Conservation (phyloP, 164 flowering plant genomes). For the Macadamia tetraphylla region DNA sequence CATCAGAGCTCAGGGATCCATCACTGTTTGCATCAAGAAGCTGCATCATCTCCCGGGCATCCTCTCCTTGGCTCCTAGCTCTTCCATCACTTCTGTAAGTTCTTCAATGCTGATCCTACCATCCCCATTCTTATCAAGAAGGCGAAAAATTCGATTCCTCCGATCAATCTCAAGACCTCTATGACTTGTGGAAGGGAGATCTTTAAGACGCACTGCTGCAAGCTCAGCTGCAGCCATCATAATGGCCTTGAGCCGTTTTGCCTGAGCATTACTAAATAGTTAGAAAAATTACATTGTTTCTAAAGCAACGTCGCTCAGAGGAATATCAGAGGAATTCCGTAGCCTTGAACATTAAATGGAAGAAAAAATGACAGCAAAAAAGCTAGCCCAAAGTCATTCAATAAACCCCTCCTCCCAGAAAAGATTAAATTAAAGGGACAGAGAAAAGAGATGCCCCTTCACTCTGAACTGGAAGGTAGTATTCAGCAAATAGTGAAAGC, state of each 20-base stretch:
- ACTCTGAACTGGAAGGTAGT: background rate
- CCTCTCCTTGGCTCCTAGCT: constrained; percentile 89
- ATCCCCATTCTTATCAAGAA: constrained; percentile 96
- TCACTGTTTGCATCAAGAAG: constrained; percentile 89
- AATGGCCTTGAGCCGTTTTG: constrained; percentile 79
- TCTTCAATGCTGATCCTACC: constrained; percentile 95
- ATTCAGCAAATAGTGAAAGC: no score
- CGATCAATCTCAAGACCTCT: constrained; percentile 38
- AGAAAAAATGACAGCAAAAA: no score
- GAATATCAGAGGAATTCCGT: no score
- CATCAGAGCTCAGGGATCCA: constrained; percentile 92
- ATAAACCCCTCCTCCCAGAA: no score
- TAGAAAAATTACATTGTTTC: no score
- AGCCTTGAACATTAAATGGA: no score
- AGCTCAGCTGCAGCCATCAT: constrained; percentile 94
- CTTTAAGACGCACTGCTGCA: constrained; percentile 78
- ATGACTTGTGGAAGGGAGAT: constrained; percentile 52
- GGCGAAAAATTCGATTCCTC: constrained; percentile 58
- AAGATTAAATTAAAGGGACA: no score
- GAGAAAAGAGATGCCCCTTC: background rate
- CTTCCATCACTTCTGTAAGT: constrained; percentile 91
- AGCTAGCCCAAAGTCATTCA: no score
- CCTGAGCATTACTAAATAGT: constrained; percentile 27
- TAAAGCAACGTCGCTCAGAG: no score
- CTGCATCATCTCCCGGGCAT: constrained; percentile 90